Base-by-base conservation (phyloP, 768 basidiomycete genomes). In the Boletus reticulatus region DNA sequence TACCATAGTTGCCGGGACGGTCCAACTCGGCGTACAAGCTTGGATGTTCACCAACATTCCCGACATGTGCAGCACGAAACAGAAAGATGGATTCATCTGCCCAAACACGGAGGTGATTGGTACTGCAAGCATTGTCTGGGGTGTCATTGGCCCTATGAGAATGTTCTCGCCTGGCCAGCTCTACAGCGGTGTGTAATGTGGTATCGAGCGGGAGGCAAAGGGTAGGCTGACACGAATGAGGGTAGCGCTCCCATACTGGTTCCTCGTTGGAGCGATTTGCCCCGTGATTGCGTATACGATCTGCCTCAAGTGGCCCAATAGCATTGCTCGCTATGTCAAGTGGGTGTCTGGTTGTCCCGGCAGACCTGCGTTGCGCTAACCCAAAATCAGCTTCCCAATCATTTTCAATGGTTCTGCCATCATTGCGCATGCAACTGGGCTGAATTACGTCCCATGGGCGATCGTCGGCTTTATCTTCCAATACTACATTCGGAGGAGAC, bases 41-140 rank as follows among this genome's bases (percentile, higher is more conserved):
- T n/a, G n/a, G n/a, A n/a, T n/a, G n/a, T n/a, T n/a, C n/a, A n/a
- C n/a, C n/a, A n/a, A n/a, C n/a, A n/a, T n/a, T n/a, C n/a, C n/a
- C n/a, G n/a, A n/a, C n/a, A n/a, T n/a, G n/a, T n/a, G n/a, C n/a
- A n/a, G n/a, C n/a, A n/a, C n/a, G n/a, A n/a, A n/a, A n/a, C n/a
- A n/a, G n/a, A n/a, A n/a, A 22, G 9, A 85, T 61, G 80, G 81
- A 20, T 91, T 90, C 70, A 85, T 82, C 52, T 91, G n/a, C n/a
- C n/a, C n/a, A n/a, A 69, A 55, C 13, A 87, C 86, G 7, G 76
- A 84, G 56, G 86, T 89, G 8, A 91, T 92, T 67, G 88, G 87
- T 36, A 89, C 88, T 3, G 90, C 90, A 19, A 84, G 83, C 55
- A 81, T 92, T 58, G 81, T 92, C 59, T 91, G 85, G 85, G 88